phyloP scores from a whole-genome alignment of 495 filamentous ascomycete species.

The Aspergillus haitiensis region DNA sequence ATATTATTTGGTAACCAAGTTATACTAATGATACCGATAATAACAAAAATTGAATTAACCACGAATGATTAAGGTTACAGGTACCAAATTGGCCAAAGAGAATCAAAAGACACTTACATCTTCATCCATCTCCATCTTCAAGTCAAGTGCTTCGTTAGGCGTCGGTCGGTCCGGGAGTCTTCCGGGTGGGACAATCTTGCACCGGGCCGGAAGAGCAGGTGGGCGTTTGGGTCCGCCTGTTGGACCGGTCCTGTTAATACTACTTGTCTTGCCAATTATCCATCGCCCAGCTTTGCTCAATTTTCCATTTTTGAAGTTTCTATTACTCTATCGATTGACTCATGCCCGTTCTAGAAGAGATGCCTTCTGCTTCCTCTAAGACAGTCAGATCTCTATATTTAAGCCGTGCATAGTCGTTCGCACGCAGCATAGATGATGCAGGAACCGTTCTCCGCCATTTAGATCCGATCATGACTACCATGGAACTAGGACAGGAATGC shows the following conservation, averaged over 20 bases:
- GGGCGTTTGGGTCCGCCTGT: no score
- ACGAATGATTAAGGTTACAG: background rate
- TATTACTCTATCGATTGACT: slow-evolving; percentile 5
- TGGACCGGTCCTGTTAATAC: background rate
- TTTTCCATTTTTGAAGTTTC: no score
- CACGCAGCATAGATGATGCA: no score
- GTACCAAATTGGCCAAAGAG: background rate
- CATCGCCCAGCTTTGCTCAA: background rate
- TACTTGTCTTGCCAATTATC: background rate
- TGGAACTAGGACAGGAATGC: no score
- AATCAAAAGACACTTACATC: background rate
- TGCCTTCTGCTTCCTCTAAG: no score
- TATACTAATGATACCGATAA: background rate
- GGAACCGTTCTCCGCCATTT: no score
- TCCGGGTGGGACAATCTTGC: slow-evolving; percentile 18
- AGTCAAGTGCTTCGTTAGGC: background rate
- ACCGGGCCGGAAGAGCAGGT: slow-evolving; percentile 18
- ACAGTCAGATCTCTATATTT: background rate
- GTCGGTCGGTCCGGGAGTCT: slow-evolving; percentile 2
- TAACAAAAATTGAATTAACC: background rate
- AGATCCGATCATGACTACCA: no score
- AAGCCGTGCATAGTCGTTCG: background rate
- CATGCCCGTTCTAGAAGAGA: slow-evolving; percentile 4
- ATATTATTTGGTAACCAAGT: background rate
- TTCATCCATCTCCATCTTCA: background rate